phyloP scores from a whole-genome alignment of 768 basidiomycete genomes.

The Xerocomellus intermedius region DNA sequence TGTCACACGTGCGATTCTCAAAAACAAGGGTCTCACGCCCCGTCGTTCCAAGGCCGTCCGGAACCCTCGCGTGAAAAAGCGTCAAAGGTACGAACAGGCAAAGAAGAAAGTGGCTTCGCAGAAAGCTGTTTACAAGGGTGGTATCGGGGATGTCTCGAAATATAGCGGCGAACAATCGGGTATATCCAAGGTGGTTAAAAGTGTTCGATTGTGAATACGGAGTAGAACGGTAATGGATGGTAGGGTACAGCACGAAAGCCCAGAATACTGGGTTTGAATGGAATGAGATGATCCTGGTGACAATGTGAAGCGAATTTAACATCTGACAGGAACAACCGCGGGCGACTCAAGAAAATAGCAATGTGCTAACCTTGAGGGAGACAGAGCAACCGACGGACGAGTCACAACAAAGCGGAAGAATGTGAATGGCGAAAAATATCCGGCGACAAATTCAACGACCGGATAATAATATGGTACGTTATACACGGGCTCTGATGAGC shows the following conservation, averaged over 20 bases:
- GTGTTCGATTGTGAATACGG: slow-evolving; percentile 56
- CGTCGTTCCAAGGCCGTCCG: slow-evolving; percentile 84
- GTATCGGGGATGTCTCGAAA: slow-evolving; percentile 63
- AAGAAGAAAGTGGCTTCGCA: slow-evolving; percentile 89
- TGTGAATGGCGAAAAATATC: slow-evolving; percentile 7
- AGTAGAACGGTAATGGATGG: neutral
- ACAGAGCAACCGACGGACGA: neutral
- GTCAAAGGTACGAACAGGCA: slow-evolving; percentile 89
- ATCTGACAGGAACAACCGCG: slow-evolving; percentile 4
- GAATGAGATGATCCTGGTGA: slow-evolving; percentile 2
- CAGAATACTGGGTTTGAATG: slow-evolving; percentile 17
- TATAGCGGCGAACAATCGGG: slow-evolving; percentile 94
- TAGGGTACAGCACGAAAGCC: slow-evolving; percentile 13
- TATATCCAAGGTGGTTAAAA: slow-evolving; percentile 89
- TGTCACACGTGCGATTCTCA: slow-evolving; percentile 86
- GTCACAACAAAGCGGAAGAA: slow-evolving; percentile 4
- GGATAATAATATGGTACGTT: slow-evolving; percentile 26
- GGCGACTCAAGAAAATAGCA: slow-evolving; percentile 16
- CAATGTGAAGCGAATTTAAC: slow-evolving; percentile 11
- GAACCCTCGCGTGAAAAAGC: slow-evolving; percentile 98
- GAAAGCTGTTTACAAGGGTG: slow-evolving; percentile 91
- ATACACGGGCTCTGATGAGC: slow-evolving; percentile 20
- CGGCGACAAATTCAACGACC: slow-evolving; percentile 10
- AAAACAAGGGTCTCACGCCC: slow-evolving; percentile 94
- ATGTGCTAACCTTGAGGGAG: slow-evolving; percentile 10